These are phyloP conservation scores for Phytophthora pini DNA, from an alignment of 352 stramenopile genomes.

Conservation along the genomic window DNA sequence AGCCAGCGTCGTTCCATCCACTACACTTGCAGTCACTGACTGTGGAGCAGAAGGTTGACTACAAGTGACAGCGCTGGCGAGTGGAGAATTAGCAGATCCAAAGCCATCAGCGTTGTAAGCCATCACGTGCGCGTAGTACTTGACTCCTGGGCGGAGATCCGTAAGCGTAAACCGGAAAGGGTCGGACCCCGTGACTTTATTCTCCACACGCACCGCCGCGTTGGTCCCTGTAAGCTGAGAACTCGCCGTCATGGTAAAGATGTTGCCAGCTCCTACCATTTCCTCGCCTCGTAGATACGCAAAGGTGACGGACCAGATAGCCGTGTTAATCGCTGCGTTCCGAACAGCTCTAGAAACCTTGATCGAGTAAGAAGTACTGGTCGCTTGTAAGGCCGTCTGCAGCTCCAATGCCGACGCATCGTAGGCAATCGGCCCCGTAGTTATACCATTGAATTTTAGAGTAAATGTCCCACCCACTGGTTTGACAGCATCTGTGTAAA, in stretches of 20 bases:
- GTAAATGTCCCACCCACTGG: slow-evolving; percentile 83
- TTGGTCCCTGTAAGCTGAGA: slow-evolving; percentile 68
- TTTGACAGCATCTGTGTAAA: slow-evolving; percentile 29
- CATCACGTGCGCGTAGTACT: slow-evolving; percentile 85
- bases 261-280: slow-evolving; percentile 92
- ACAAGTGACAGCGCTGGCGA: slow-evolving; percentile 63
- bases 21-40: slow-evolving; percentile 54
- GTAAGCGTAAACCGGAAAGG: slow-evolving; percentile 80
- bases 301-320: slow-evolving; percentile 94
- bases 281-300: slow-evolving; percentile 93
- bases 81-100: slow-evolving; percentile 52
- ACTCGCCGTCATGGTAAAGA: slow-evolving; percentile 77
- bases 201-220: slow-evolving; percentile 66
- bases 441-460: slow-evolving; percentile 91
- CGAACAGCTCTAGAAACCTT: slow-evolving; percentile 66
- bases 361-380: slow-evolving; percentile 87
- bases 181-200: slow-evolving; percentile 92
- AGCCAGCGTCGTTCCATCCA: slow-evolving; percentile 60
- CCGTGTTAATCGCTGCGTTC: slow-evolving; percentile 56
- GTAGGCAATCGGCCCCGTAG: slow-evolving; percentile 74
- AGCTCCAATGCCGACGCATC: slow-evolving; percentile 86
- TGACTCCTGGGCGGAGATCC: slow-evolving; percentile 52
- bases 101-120: slow-evolving; percentile 72
- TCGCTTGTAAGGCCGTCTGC: slow-evolving; percentile 75
- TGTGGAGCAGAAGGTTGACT: slow-evolving; percentile 53